phyloP scores from a whole-genome alignment of 2,329 filamentous ascomycete genomes.

The Sporothrix mexicana region DNA sequence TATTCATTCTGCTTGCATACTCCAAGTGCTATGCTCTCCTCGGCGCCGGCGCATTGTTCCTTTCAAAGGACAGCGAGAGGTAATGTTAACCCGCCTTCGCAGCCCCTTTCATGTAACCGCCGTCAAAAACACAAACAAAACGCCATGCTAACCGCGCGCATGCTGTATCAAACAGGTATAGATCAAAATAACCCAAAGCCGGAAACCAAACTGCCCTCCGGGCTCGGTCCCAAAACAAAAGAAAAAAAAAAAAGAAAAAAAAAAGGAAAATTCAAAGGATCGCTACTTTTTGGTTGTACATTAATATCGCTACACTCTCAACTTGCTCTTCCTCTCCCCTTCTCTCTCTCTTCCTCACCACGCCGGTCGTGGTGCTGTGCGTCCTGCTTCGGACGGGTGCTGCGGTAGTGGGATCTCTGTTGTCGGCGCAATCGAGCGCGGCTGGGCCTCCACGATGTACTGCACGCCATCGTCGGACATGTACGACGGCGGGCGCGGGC shows the following conservation, averaged over 20 bases:
- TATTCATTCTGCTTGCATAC: neutral
- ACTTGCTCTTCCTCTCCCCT: too few relatives aligned
- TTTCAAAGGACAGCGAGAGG: constrained; percentile 27
- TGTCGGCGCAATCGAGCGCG: constrained; percentile 61
- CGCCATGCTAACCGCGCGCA: constrained; percentile 13
- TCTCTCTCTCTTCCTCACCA: constrained; percentile 36
- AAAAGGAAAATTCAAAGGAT: neutral
- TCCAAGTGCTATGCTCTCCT: neutral
- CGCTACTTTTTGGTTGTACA: neutral
- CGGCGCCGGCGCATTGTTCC: constrained; percentile 1
- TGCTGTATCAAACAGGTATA: constrained; percentile 24
- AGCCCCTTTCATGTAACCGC: too few relatives aligned
- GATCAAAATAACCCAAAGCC: neutral
- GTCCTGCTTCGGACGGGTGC: constrained; percentile 56
- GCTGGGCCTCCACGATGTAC: constrained; percentile 72
- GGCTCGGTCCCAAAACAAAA: too few relatives aligned
- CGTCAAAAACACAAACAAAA: constrained; percentile 3
- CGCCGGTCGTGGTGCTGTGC: constrained; percentile 38
- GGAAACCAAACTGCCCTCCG: too few relatives aligned
- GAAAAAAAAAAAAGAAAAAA: neutral
- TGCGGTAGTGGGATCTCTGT: constrained; percentile 51
- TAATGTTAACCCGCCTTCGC: neutral
- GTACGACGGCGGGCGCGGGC: constrained; percentile 72
- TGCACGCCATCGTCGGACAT: constrained; percentile 74
- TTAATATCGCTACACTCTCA: neutral